Evolutionary conservation across 495 filamentous ascomycete genomes (phyloP).

Genomic region (Penicillium alfredii): DNA sequence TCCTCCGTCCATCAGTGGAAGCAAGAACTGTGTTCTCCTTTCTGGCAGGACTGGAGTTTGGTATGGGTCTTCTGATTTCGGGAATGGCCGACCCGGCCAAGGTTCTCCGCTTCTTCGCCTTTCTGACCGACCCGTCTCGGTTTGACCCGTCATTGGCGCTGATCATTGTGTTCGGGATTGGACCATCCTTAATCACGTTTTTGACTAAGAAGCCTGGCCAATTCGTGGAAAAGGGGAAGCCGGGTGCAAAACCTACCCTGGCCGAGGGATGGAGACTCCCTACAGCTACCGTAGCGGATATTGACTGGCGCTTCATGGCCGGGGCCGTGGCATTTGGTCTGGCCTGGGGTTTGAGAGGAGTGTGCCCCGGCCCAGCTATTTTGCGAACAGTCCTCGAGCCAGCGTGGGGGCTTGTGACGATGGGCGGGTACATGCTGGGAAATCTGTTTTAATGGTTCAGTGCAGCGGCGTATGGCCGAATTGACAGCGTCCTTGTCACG

Average conservation of each 20-base stretch:
- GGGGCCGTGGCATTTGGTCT: conserved; percentile 49
- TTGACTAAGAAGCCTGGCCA: conserved; percentile 28
- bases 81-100: conserved; percentile 52
- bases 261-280: conserved; percentile 43
- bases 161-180: conserved; percentile 47
- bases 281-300: conserved; percentile 41
- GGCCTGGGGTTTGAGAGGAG: conserved; percentile 50
- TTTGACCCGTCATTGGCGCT: conserved; percentile 51
- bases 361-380: conserved; percentile 52
- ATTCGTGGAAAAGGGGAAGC: conserved; percentile 9
- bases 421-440: conserved; percentile 45
- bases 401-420: conserved; percentile 42
- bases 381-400: conserved; percentile 45
- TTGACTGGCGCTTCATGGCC: conserved; percentile 48
- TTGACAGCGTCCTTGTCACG: too few species aligned
- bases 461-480: too few species aligned
- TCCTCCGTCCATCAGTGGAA: conserved; percentile 22
- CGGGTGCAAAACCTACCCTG: conserved; percentile 30
- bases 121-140: conserved; percentile 33
- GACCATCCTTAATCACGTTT: conserved; percentile 38
- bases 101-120: conserved; percentile 48
- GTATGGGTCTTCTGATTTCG: conserved; percentile 47
- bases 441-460: conserved; percentile 31
- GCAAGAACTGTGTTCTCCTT: conserved; percentile 30
- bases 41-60: conserved; percentile 48